Conservation (phyloP, 768 basidiomycete species). For the Leccinellum luteum region DNA sequence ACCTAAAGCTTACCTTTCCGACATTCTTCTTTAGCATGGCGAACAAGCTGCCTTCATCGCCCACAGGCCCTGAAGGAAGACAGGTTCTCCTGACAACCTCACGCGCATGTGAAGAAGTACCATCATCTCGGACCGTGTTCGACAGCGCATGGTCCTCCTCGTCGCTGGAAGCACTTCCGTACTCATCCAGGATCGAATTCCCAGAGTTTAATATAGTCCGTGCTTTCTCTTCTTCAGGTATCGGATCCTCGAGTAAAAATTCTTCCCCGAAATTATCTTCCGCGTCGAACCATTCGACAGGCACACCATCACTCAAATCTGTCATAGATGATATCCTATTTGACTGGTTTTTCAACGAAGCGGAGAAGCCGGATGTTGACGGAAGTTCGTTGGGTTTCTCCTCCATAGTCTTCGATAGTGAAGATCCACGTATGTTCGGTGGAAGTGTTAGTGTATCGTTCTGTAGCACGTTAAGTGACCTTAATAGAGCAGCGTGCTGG, state of each 20-base stretch:
- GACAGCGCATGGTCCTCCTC: conserved; percentile 36
- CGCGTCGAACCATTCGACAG: conserved; percentile 78
- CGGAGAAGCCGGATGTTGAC: conserved; percentile 23
- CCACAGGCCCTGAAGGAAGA: conserved; percentile 57
- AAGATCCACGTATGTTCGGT: conserved; percentile 24
- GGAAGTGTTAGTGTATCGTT: conserved; percentile 24
- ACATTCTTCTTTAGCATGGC: conserved; percentile 84
- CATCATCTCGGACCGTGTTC: conserved; percentile 2
- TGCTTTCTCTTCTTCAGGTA: conserved; percentile 39
- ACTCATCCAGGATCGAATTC: conserved; percentile 38
- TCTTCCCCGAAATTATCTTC: conserved; percentile 50
- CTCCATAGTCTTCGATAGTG: conserved; percentile 47
- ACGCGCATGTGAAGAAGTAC: conserved; percentile 6
- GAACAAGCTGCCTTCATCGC: conserved; percentile 82
- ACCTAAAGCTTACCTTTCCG: conserved; percentile 58
- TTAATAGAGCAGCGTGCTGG: conserved; percentile 54
- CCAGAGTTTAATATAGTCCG: conserved; percentile 39
- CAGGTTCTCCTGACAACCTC: conserved; percentile 50
- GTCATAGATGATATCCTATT: conserved; percentile 49
- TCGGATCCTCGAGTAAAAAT: conserved; percentile 55
- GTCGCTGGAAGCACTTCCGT: conserved; percentile 46
- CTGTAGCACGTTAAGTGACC: conserved; percentile 38
- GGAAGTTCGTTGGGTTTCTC: conserved; percentile 39
- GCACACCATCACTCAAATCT: conserved; percentile 44
- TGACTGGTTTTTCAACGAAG: conserved; percentile 34